Evolutionary conservation across 768 basidiomycete species (phyloP).

Genomic region (Naganishia randhawae): DNA sequence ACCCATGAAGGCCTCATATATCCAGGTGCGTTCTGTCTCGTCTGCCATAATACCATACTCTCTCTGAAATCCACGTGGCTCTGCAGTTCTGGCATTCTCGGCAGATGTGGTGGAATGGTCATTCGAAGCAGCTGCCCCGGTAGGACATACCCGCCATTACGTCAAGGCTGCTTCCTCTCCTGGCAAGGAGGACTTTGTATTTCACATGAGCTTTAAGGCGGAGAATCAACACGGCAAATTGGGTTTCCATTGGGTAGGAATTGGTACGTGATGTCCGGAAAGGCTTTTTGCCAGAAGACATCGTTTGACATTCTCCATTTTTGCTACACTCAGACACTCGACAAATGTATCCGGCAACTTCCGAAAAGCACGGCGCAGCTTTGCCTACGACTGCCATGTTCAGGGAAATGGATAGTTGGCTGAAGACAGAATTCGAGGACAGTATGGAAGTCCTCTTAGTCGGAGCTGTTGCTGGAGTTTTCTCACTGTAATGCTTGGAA

Average conservation of each 20-base stretch:
- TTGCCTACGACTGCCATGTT: slow-evolving; percentile 68
- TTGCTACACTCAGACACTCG: slow-evolving; percentile 51
- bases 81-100: slow-evolving; percentile 74
- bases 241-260: slow-evolving; percentile 69
- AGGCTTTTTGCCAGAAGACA: background rate
- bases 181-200: slow-evolving; percentile 65
- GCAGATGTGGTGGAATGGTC: slow-evolving; percentile 84
- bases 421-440: slow-evolving; percentile 57
- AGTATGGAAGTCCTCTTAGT: slow-evolving; percentile 43
- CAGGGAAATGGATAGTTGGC: slow-evolving; percentile 68
- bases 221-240: slow-evolving; percentile 48
- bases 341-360: slow-evolving; percentile 51
- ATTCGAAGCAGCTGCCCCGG: slow-evolving; percentile 71
- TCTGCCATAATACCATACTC: background rate
- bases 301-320: background rate
- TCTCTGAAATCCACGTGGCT: background rate
- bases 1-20: slow-evolving; percentile 38
- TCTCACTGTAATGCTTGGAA: background rate
- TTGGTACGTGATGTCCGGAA: slow-evolving; percentile 68
- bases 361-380: slow-evolving; percentile 35
- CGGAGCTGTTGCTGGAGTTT: slow-evolving; percentile 43
- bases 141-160: slow-evolving; percentile 73
- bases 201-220: slow-evolving; percentile 60
- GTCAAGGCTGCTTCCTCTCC: slow-evolving; percentile 89
- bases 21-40: background rate